A percentile compares a stretch with the other conserved stretches of the same genome.
Evolutionary conservation across 371 early-diverging fungal genomes (phyloP).

Genomic region (Mucor indicus): DNA sequence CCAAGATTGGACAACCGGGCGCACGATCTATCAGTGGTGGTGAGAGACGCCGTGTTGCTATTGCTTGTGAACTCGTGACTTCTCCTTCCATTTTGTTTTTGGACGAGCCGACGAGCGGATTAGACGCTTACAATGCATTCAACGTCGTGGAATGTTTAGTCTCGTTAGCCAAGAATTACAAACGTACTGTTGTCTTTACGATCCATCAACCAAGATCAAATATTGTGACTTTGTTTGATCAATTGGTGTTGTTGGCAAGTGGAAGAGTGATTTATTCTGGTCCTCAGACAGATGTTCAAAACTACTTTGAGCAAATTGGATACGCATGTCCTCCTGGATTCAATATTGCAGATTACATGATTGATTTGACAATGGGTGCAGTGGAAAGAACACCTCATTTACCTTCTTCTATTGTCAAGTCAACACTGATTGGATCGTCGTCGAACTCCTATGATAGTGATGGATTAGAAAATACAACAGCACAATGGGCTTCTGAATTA

Average conservation of each 20-base stretch:
- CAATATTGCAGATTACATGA: slow-evolving; percentile 90
- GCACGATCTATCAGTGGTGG: slow-evolving; percentile 84
- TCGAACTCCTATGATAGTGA: slow-evolving; percentile 11
- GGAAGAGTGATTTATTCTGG: slow-evolving; percentile 86
- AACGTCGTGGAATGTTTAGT: slow-evolving; percentile 87
- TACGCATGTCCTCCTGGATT: slow-evolving; percentile 84
- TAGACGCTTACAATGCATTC: slow-evolving; percentile 90
- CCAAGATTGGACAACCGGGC: slow-evolving; percentile 76
- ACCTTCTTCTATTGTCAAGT: neutral
- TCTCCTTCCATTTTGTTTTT: slow-evolving; percentile 88
- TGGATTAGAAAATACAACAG: slow-evolving; percentile 37
- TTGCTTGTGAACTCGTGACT: slow-evolving; percentile 86
- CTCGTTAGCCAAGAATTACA: slow-evolving; percentile 73
- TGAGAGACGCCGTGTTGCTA: slow-evolving; percentile 81
- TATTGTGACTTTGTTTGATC: slow-evolving; percentile 88
- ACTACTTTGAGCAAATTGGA: slow-evolving; percentile 69
- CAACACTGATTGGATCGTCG: neutral
- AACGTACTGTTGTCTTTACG: slow-evolving; percentile 89
- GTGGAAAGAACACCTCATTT: slow-evolving; percentile 24
- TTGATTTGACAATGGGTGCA: slow-evolving; percentile 75
- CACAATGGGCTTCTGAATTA: slow-evolving; percentile 43
- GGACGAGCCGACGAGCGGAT: slow-evolving; percentile 94
- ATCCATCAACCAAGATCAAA: slow-evolving; percentile 96
- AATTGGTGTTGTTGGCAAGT: slow-evolving; percentile 80
- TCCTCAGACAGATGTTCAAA: slow-evolving; percentile 42